Percentiles rank a stretch among this genome's conserved stretches.
These are phyloP conservation scores for Fusarium luffae DNA, from an alignment of 2,329 filamentous ascomycete genomes.

Conservation along the genomic window DNA sequence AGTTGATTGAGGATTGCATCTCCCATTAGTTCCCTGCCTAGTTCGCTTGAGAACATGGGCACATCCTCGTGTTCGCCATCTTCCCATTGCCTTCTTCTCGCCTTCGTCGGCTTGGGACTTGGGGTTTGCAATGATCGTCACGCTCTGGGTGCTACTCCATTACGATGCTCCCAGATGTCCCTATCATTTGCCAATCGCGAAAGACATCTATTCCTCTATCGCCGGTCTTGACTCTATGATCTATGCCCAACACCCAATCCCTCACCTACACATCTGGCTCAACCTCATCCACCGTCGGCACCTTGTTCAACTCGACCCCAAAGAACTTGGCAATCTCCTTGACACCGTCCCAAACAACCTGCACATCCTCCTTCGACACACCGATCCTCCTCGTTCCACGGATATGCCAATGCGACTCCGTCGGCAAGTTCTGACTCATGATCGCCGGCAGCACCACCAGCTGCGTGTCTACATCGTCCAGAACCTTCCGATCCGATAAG, in stretches of 20 bases:
- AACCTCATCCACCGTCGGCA: conserved; percentile 47
- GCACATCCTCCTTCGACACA: conserved; percentile 43
- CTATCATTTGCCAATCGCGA: not conserved
- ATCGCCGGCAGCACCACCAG: conserved; percentile 65
- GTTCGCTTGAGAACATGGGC: not conserved
- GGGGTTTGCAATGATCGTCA: too few relatives aligned
- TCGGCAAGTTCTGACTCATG: conserved; percentile 66
- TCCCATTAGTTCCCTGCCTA: not conserved
- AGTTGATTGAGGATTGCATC: not conserved
- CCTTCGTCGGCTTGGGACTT: not conserved
- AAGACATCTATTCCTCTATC: not conserved
- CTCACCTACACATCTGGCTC: conserved; percentile 42
- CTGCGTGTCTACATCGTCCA: conserved; percentile 66
- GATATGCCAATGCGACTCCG: conserved; percentile 66
- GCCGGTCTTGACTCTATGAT: not conserved
- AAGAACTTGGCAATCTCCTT: conserved; percentile 43
- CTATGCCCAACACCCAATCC: not conserved
- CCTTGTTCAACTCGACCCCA: conserved; percentile 36
- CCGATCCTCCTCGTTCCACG: conserved; percentile 45
- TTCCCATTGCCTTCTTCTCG: not conserved
- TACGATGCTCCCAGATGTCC: not conserved
- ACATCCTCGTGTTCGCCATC: too few relatives aligned
- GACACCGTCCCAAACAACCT: conserved; percentile 44
- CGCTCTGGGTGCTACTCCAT: too few relatives aligned
- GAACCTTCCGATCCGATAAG: conserved; percentile 65